These are phyloP conservation scores for Mortierella sp. DNA, from an alignment of 371 early-diverging fungal species.

Conservation along the genomic window DNA sequence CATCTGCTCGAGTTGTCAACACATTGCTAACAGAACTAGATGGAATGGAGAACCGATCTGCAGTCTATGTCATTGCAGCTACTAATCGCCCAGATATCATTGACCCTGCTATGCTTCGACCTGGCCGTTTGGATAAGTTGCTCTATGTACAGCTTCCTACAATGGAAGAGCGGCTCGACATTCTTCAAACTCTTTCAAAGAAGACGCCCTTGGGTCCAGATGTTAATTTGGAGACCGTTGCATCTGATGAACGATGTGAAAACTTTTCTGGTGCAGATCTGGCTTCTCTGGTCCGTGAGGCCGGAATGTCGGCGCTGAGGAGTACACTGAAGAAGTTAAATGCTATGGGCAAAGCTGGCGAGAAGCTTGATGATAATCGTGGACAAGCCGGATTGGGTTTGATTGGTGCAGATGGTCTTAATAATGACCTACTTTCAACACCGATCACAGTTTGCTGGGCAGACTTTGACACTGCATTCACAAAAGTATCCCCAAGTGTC, in stretches of 20 bases:
- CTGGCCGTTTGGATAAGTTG: conserved; percentile 99
- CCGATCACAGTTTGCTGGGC: conserved; percentile 70
- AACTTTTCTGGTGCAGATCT: conserved; percentile 94
- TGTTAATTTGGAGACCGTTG: conserved; percentile 82
- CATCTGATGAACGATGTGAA: conserved; percentile 79
- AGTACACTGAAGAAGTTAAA: conserved; percentile 60
- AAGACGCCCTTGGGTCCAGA: conserved; percentile 83
- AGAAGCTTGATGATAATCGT: conserved; percentile 44
- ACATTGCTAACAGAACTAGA: conserved; percentile 98
- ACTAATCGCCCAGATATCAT: conserved; percentile 99
- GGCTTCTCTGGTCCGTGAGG: conserved; percentile 91
- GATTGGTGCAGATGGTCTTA: conserved; percentile 52
- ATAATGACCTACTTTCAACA: conserved; percentile 17
- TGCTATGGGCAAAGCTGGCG: conserved; percentile 53
- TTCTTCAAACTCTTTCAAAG: conserved; percentile 85
- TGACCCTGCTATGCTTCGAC: conserved; percentile 98
- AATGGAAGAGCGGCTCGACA: conserved; percentile 87
- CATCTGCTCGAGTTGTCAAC: conserved; percentile 97
- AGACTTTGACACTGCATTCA: conserved; percentile 88
- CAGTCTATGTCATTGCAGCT: conserved; percentile 98
- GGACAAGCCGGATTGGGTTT: conserved; percentile 11
- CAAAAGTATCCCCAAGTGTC: conserved; percentile 88
- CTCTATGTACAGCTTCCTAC: conserved; percentile 97
- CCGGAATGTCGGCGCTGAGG: conserved; percentile 88
- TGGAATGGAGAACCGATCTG: conserved; percentile 93